Base-by-base conservation (phyloP, 305 asterid species). In the Rubia tinctorum region DNA sequence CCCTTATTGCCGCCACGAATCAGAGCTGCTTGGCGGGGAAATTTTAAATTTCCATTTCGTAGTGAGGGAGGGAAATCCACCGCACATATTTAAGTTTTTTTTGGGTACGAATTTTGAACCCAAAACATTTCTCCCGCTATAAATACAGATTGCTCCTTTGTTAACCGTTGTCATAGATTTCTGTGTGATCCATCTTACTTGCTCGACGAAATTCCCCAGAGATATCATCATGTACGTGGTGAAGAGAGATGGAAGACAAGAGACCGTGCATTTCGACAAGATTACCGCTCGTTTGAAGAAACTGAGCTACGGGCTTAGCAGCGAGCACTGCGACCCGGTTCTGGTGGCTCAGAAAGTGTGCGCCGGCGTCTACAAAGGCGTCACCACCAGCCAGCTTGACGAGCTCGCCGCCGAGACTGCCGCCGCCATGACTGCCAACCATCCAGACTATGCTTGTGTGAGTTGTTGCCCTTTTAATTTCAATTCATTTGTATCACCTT, bases 371-470 rank as follows among this genome's bases (percentile, higher is more conserved):
- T 92, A 86, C 75, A 90, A 87, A 43, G 97, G 98, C 63, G 96
- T 95, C 40, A 92, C 99, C 71, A 92, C 97, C n/a, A 92, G 94
- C 74, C 97, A 91, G 89, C 91, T 95, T 71, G 98, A 92, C 77
- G 98, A 91, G 60, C 81, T 95, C 88, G 99, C 97, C 22, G 99
- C 99, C 1, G 98, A 95, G 84, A 95, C 99, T 4, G 86, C 98
- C 0, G 99, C 99, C 0, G 98, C 96, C 60, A 70, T 95, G 96
- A 92, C 98, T 7, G 86, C 98, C 2, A 88, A 86, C 45, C 99
- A 95, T 69, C 97, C 99, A 7, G 99, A 95, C 80, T 95, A 95
- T 76, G 97, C 98, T 66, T 91, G 87, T 7, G 98, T 95, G 66
- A 81, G 94, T 91, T 68, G n/a, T 2, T 58, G 53, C 15, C 53